Percentiles rank a stretch among this genome's conserved stretches.
These are phyloP conservation scores for Oryza rufipogon DNA, from an alignment of 176 grass and related monocot species.

Conservation along the genomic window DNA sequence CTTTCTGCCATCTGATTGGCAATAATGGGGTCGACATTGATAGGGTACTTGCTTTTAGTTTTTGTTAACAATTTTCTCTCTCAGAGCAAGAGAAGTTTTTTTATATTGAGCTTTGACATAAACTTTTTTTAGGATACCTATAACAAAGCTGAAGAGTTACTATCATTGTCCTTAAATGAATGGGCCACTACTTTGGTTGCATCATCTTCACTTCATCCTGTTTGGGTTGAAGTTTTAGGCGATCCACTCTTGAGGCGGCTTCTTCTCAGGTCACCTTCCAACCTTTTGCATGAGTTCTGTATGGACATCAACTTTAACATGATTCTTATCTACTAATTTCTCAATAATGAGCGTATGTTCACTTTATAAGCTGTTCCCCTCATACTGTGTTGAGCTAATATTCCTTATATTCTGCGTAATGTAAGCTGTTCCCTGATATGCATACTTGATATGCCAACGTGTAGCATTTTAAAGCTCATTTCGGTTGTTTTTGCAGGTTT, in stretches of 20 bases:
- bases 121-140: slow-evolving; percentile 65
- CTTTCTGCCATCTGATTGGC: slow-evolving; percentile 81
- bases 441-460: neutral
- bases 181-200: slow-evolving; percentile 62
- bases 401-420: neutral
- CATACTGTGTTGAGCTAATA: neutral
- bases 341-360: neutral
- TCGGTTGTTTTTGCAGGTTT: slow-evolving; percentile 66
- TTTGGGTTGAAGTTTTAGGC: slow-evolving; percentile 89
- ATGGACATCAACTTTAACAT: neutral
- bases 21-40: slow-evolving; percentile 63
- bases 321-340: slow-evolving; percentile 5
- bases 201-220: slow-evolving; percentile 68
- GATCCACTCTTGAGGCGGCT: slow-evolving; percentile 85
- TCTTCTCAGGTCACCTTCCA: slow-evolving; percentile 71
- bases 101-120: slow-evolving; percentile 22
- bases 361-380: neutral
- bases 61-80: slow-evolving; percentile 11
- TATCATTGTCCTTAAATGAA: slow-evolving; percentile 73
- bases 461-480: slow-evolving; percentile 24
- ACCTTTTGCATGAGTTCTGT: slow-evolving; percentile 1
- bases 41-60: slow-evolving; percentile 47
- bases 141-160: slow-evolving; percentile 71
- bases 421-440: neutral
- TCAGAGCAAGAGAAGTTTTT: slow-evolving; percentile 29